A percentile compares a stretch with the other conserved stretches of the same genome.
Conservation (phyloP, 2,329 filamentous ascomycete genomes). For the Helminthosporium solani region DNA sequence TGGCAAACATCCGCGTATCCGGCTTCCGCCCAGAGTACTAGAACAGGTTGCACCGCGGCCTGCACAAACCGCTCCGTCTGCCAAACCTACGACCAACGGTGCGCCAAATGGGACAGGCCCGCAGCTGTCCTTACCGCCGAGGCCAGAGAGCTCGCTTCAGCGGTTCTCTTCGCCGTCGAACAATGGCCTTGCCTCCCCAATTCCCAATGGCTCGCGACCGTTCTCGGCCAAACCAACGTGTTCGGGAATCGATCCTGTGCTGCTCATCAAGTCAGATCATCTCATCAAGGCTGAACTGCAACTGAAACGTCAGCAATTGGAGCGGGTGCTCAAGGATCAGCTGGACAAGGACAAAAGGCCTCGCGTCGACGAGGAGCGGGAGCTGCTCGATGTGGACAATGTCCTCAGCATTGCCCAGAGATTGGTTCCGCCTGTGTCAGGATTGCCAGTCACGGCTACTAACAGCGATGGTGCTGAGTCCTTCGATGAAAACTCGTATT, state of each 20-base stretch:
- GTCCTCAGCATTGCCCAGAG: conserved; percentile 62
- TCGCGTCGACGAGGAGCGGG: conserved; percentile 52
- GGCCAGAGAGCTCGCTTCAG: conserved; percentile 31
- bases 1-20: conserved; percentile 68
- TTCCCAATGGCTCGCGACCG: conserved; percentile 30
- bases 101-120: conserved; percentile 26
- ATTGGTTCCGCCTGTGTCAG: conserved; percentile 68
- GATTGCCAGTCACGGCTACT: conserved; percentile 56
- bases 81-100: conserved; percentile 34
- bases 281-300: conserved; percentile 79
- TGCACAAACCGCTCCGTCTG: conserved; percentile 26
- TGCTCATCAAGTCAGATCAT: conserved; percentile 83
- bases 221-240: conserved; percentile 49
- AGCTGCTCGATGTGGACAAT: conserved; percentile 46
- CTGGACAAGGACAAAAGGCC: conserved; percentile 60
- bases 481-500: conserved; percentile 91
- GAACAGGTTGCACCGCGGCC: conserved; percentile 44
- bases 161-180: conserved; percentile 18
- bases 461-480: conserved; percentile 72
- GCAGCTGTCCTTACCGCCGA: conserved; percentile 30
- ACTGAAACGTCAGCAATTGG: conserved; percentile 77
- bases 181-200: conserved; percentile 23
- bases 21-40: conserved; percentile 56
- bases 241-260: conserved; percentile 75
- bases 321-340: conserved; percentile 75